These are phyloP conservation scores for Barnettozyma californica DNA, from an alignment of 805 yeast genomes.

Conservation along the genomic window DNA sequence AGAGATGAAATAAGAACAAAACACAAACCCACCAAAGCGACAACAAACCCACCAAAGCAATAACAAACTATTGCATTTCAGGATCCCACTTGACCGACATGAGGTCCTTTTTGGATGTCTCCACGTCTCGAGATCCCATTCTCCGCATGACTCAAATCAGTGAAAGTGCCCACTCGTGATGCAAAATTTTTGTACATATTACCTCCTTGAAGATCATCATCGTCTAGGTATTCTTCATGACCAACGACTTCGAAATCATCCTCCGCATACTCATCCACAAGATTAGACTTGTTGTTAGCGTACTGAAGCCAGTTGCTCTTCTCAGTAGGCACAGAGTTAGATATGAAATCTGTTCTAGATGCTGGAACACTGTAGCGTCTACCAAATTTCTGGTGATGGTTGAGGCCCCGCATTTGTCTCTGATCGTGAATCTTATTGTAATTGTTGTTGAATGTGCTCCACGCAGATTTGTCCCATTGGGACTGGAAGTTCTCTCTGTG, in stretches of 20 bases:
- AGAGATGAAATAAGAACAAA: neutral
- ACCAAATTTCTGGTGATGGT: constrained; percentile 4
- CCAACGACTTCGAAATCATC: constrained; percentile 15
- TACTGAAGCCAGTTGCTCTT: constrained; percentile 29
- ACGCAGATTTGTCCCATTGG: constrained; percentile 10
- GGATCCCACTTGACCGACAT: neutral
- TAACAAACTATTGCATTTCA: neutral
- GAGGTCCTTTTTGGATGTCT: neutral
- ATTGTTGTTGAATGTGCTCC: constrained; percentile 7
- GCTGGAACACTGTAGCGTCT: constrained; percentile 18
- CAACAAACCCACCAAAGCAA: no score
- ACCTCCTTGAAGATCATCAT: constrained; percentile 22
- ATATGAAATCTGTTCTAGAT: constrained; percentile 16
- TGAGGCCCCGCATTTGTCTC: neutral
- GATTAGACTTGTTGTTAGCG: constrained; percentile 3
- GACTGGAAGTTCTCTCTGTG: constrained; percentile 36
- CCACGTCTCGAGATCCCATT: neutral
- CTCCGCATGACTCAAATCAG: constrained; percentile 3
- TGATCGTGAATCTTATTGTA: constrained; percentile 3
- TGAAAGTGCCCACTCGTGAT: constrained; percentile 19
- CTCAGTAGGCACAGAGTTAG: constrained; percentile 34
- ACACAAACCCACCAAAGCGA: neutral
- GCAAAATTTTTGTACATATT: constrained; percentile 19
- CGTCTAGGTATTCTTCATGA: constrained; percentile 9
- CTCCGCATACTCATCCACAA: constrained; percentile 13